phyloP scores from a whole-genome alignment of 164 flowering plant species.

The Aristolochia contorta region DNA sequence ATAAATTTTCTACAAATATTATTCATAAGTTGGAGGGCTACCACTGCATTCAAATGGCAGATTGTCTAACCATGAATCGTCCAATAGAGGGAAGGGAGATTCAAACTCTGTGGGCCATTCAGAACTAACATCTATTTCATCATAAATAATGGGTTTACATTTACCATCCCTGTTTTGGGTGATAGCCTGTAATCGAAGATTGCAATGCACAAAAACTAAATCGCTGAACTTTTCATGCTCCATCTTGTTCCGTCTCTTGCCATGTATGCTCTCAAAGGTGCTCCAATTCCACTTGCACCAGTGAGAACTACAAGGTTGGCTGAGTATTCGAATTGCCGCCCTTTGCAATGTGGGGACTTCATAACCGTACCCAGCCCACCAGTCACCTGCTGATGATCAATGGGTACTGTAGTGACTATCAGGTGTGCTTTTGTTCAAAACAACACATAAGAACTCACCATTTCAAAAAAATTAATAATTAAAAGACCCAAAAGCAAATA shows the following conservation, averaged over 20 bases:
- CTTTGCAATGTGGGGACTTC: constrained; percentile 58
- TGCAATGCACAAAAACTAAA: constrained; percentile 66
- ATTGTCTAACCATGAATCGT: constrained; percentile 60
- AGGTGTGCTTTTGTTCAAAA: constrained; percentile 1
- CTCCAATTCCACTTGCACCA: constrained; percentile 74
- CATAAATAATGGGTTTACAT: constrained; percentile 43
- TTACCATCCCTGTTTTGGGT: constrained; percentile 31
- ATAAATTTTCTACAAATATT: neutral
- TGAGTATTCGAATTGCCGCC: constrained; percentile 48
- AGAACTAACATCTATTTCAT: constrained; percentile 55
- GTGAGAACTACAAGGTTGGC: constrained; percentile 66
- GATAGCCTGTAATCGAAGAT: constrained; percentile 49
- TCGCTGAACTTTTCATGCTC: constrained; percentile 53
- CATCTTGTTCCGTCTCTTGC: constrained; percentile 35
- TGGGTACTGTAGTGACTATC: neutral
- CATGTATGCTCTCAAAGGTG: constrained; percentile 43
- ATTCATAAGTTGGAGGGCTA: constrained; percentile 24
- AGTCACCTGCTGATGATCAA: constrained; percentile 40
- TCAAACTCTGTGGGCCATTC: constrained; percentile 63
- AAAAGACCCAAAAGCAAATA: neutral
- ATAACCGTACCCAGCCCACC: constrained; percentile 81
- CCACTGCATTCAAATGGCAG: constrained; percentile 34
- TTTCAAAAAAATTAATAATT: neutral
- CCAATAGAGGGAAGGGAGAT: constrained; percentile 34
- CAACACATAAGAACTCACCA: neutral